These are phyloP conservation scores for Cryptococcus jaspeensis DNA, from an alignment of 1,284 basidiomycete genomes.

Conservation along the genomic window DNA sequence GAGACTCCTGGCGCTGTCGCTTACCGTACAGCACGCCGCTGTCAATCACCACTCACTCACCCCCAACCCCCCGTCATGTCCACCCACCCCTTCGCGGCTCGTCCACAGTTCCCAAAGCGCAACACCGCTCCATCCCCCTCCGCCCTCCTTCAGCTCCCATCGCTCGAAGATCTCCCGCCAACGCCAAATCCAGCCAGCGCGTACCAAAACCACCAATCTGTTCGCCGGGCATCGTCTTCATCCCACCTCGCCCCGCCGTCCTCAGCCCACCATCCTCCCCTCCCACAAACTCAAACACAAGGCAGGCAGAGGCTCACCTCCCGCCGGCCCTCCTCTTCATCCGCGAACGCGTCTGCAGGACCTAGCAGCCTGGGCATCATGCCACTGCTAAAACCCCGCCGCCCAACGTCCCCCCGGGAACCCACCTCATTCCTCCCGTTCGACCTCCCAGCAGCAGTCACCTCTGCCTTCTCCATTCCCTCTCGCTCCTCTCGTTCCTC, in stretches of 20 bases:
- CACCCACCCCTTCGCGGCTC: neutral
- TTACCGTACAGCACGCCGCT: too few relatives aligned
- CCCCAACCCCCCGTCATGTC: neutral
- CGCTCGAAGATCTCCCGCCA: slow-evolving; percentile 2
- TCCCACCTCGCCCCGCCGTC: too few relatives aligned
- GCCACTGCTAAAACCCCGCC: slow-evolving; percentile 4
- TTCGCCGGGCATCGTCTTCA: too few relatives aligned
- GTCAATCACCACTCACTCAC: too few relatives aligned
- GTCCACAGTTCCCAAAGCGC: neutral
- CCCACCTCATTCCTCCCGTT: slow-evolving; percentile 7
- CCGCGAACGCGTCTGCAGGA: neutral
- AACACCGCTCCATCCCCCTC: slow-evolving; percentile 1
- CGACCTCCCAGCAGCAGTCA: neutral
- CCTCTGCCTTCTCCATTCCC: neutral
- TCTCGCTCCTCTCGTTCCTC: neutral
- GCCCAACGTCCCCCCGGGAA: neutral
- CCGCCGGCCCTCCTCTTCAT: neutral
- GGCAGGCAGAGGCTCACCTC: neutral
- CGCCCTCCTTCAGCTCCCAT: neutral
- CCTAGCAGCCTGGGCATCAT: neutral
- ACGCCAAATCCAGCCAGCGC: too few relatives aligned
- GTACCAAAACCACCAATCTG: too few relatives aligned
- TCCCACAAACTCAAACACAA: neutral
- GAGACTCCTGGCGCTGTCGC: too few relatives aligned
- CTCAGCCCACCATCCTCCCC: too few relatives aligned